Evolutionary conservation across 169 alveolate species (phyloP).

Genomic region (Plasmodium billcollinsi): DNA sequence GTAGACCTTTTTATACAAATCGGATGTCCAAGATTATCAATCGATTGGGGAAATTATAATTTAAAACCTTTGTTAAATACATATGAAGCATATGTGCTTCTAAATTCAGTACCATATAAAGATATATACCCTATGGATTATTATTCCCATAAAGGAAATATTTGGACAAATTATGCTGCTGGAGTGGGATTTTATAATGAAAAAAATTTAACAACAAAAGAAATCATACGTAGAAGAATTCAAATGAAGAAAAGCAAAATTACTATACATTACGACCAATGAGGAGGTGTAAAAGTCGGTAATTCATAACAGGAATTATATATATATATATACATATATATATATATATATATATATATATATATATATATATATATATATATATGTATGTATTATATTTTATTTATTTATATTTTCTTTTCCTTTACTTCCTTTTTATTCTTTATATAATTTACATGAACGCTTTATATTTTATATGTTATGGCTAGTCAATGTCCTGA

Average conservation of each 20-base stretch:
- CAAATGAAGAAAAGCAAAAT: constrained; percentile 45
- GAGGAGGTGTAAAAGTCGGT: neutral
- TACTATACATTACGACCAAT: constrained; percentile 49
- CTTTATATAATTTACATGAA: too few relatives aligned
- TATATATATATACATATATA: too few relatives aligned
- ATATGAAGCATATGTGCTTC: constrained; percentile 97
- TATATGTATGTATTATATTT: too few relatives aligned
- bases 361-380: too few relatives aligned
- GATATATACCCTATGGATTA: constrained; percentile 92
- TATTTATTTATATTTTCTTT: too few relatives aligned
- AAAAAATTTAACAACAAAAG: constrained; percentile 51
- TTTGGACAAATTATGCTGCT: constrained; percentile 90
- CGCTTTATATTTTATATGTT: too few relatives aligned
- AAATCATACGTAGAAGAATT: constrained; percentile 50
- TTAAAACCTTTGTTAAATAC: constrained; percentile 96
- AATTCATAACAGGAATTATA: too few relatives aligned
- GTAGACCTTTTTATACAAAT: constrained; percentile 90
- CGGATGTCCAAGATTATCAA: constrained; percentile 99
- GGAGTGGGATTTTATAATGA: constrained; percentile 55
- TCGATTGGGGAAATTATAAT: constrained; percentile 98
- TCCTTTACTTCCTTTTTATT: too few relatives aligned
- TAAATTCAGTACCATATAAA: constrained; percentile 84
- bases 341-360: too few relatives aligned
- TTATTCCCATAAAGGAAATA: constrained; percentile 91
- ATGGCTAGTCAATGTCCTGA: too few relatives aligned